Base-by-base conservation (phyloP, 352 stramenopile genomes). In the Phytophthora hibernalis region DNA sequence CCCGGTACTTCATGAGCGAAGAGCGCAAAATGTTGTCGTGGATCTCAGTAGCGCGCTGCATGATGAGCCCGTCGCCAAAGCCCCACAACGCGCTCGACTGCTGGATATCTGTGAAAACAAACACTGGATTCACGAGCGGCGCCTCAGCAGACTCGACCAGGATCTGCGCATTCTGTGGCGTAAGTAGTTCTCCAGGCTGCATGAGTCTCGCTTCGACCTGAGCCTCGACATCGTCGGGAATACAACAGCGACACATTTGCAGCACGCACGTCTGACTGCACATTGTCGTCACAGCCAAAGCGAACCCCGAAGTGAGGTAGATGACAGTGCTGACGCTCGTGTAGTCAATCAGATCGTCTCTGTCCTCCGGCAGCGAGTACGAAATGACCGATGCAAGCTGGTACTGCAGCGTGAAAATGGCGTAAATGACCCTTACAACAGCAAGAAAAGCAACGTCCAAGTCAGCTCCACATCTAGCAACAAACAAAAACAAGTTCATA, bases 61-160 rank as follows among this genome's bases (percentile, higher is more conserved):
- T 87, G 26, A 84, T 74, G 13, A 67, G 52, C 10, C 74, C 70
- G 31, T 83, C 64, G 18, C 54, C 71, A 6, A 78, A 54, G 13
- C 35, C 68, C 80, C 80, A 89, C 8, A 89, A 42, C 12, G 70
- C 71, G 15, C 76, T 89, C 3, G 80, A 89, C 5, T 78, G 77
- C 60, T 89, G 73, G 10, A 89, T 89, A 58, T 89, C 80, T 2
- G 80, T 89, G 65, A 85, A 83, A 1, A 89, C 77, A 72, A 89
- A 89, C 35, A 87, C 77, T 2, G 77, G 75, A 56, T 80, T 79
- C 3, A 77, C 72, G 3, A 70, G 28, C 30, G 75, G 75, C 13
- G 74, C 56, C 40, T 82, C 74, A 8, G 67, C 61, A 10, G 67
- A 71, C 13, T 74, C 70, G 16, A 78, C 55, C 2, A 77, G 33